Base-by-base conservation (phyloP, 2,329 filamentous ascomycete genomes). In the Coleophoma crateriformis region DNA sequence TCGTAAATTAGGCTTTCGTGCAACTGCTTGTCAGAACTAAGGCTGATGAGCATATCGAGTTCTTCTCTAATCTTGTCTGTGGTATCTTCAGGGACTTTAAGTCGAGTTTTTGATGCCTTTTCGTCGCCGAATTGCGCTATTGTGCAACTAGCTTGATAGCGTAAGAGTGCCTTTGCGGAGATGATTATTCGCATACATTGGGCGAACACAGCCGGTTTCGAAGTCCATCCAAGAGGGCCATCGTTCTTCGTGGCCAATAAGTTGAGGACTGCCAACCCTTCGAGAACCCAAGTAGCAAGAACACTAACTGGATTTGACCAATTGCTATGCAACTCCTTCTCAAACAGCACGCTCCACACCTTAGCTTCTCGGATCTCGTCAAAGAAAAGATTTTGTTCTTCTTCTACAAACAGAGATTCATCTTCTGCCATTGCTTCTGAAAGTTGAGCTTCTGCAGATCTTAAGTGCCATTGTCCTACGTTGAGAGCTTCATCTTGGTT, bases 331-430 rank as follows among this genome's bases (percentile, higher is more conserved):
- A 39, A 14, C 33, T 15, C 38, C 33, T 40, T 35, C 11, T 46
- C 20, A 14, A 32, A 87, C 68, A 56, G 20, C 7, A 32, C 13
- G 19, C 48, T 69, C 90, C 90, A 96, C n/a, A 82, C 65, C 15
- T 75, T 69, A 3, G 83, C 75, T 65, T 96, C 91, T 44, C 83
- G 76, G 6, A 89, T 80, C 58, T 90, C 84, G 64, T 97, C 92
- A 45, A 92, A 73, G 66, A 89, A 97, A n/a, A 96, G 76, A 64
- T 99, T 99, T 64, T 95, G 90, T 65, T 95, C 91, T 68, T 99
- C 94, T 49, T 90, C 78, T 1, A 80, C 85, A 64, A 99, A 99
- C 1, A 99, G 78, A 3, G 84, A 75, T 54, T 83, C 79, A 61
- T 88, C 79, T 58, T 77, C 72, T 49, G 70, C 67, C 60, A 81